phyloP scores from a whole-genome alignment of 1,284 basidiomycete species.

The Malassezia furfur region DNA sequence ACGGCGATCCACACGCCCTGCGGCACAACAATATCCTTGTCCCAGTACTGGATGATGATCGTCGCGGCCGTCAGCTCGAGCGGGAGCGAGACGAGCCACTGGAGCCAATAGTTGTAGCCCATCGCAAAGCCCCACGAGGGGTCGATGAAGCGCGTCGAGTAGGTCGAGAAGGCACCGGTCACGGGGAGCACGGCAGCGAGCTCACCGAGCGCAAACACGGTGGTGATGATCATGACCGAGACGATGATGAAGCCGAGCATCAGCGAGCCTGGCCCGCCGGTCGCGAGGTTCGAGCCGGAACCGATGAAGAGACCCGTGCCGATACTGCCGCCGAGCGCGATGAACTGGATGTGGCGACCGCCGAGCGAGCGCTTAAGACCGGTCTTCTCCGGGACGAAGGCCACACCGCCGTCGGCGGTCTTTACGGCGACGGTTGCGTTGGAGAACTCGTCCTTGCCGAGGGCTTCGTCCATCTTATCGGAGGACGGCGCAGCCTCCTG shows the following conservation, averaged over 20 bases:
- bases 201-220: constrained; percentile 48
- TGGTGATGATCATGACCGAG: constrained; percentile 47
- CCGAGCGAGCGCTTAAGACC: constrained; percentile 34
- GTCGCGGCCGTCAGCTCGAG: constrained; percentile 41
- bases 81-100: constrained; percentile 41
- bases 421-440: constrained; percentile 12
- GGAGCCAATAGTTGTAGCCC: constrained; percentile 45
- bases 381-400: constrained; percentile 13
- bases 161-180: constrained; percentile 41
- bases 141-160: constrained; percentile 45
- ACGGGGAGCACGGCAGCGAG: constrained; percentile 39
- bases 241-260: constrained; percentile 44
- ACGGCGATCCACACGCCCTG: constrained; percentile 36
- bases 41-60: constrained; percentile 41
- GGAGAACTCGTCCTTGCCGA: constrained; percentile 16
- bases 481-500: neutral
- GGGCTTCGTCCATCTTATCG: neutral
- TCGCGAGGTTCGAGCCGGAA: constrained; percentile 51
- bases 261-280: constrained; percentile 52
- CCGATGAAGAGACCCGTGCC: constrained; percentile 53
- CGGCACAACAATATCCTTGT: constrained; percentile 25
- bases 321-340: constrained; percentile 48
- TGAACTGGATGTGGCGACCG: constrained; percentile 41
- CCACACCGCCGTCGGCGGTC: constrained; percentile 12
- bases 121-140: constrained; percentile 41